phyloP scores from a whole-genome alignment of 2,329 filamentous ascomycete species.

The Conoideocrella luteorostrata region DNA sequence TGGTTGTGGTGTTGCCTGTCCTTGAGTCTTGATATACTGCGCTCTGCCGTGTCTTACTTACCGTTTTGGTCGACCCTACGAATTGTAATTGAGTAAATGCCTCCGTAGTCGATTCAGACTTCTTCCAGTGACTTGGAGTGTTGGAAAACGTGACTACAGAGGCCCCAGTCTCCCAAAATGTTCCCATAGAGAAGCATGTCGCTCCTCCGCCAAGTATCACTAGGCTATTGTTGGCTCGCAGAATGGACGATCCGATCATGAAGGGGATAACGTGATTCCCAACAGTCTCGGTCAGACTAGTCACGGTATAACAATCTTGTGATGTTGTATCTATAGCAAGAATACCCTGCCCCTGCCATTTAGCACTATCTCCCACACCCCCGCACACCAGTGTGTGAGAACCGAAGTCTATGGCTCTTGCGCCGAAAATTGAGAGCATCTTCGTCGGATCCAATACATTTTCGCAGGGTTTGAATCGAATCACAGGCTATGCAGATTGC shows the following conservation, averaged over 20 bases:
- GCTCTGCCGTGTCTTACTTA: conserved; percentile 8
- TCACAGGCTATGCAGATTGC: conserved; percentile 15
- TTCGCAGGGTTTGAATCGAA: conserved; percentile 17
- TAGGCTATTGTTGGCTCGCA: conserved; percentile 42
- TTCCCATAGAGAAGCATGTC: conserved; percentile 86
- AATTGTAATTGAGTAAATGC: conserved; percentile 11
- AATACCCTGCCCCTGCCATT: conserved; percentile 22
- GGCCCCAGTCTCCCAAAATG: conserved; percentile 67
- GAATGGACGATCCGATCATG: conserved; percentile 60
- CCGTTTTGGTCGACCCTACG: conserved; percentile 22
- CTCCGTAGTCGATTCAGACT: neutral
- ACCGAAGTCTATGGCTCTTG: conserved; percentile 18
- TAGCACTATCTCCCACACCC: conserved; percentile 23
- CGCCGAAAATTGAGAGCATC: conserved; percentile 26
- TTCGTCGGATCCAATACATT: neutral
- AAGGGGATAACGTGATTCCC: conserved; percentile 42
- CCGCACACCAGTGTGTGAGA: conserved; percentile 23
- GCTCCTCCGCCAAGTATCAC: conserved; percentile 72
- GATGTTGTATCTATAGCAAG: conserved; percentile 16
- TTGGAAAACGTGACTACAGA: conserved; percentile 31
- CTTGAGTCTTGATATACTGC: neutral
- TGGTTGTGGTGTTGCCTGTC: conserved; percentile 15
- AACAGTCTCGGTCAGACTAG: conserved; percentile 5
- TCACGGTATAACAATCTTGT: conserved; percentile 27
- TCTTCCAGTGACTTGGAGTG: neutral